Conservation (phyloP, 208 protist species). For the Trypanosoma theileri region DNA sequence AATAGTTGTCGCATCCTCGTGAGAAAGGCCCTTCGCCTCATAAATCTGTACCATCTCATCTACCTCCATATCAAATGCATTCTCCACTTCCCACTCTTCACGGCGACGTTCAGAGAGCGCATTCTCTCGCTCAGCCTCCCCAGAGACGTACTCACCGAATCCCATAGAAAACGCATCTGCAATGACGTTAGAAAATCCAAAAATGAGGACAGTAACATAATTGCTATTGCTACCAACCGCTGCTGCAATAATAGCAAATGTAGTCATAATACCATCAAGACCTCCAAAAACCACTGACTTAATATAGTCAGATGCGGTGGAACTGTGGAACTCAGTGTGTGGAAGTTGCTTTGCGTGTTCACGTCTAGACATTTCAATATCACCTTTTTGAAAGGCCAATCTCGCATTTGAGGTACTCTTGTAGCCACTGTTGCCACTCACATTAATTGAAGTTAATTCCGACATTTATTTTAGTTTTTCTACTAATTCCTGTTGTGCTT, state of each 20-base stretch:
- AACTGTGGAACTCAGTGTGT: constrained; percentile 78
- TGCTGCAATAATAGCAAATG: constrained; percentile 94
- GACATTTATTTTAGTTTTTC: constrained; percentile 25
- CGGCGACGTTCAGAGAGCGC: constrained; percentile 76
- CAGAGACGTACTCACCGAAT: constrained; percentile 93
- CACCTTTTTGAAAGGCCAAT: constrained; percentile 54
- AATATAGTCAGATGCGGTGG: constrained; percentile 89
- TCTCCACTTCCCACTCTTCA: constrained; percentile 95
- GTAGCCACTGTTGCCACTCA: constrained; percentile 36
- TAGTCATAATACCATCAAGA: constrained; percentile 95
- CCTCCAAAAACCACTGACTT: constrained; percentile 95
- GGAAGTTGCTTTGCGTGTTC: constrained; percentile 81
- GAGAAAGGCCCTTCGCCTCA: constrained; percentile 86
- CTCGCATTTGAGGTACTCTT: constrained; percentile 74
- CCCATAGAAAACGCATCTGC: constrained; percentile 96
- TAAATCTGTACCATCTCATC: constrained; percentile 96
- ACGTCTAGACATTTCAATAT: constrained; percentile 71
- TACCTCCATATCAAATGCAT: constrained; percentile 91
- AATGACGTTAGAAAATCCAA: constrained; percentile 94
- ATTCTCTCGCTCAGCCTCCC: constrained; percentile 92
- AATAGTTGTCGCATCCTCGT: constrained; percentile 89
- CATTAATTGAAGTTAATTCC: constrained; percentile 23
- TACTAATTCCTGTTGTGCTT: no score
- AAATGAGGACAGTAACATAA: constrained; percentile 83
- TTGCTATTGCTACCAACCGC: constrained; percentile 87